Evolutionary conservation across 345 rosid genomes (phyloP).

Genomic region (Citrus hindsii): DNA sequence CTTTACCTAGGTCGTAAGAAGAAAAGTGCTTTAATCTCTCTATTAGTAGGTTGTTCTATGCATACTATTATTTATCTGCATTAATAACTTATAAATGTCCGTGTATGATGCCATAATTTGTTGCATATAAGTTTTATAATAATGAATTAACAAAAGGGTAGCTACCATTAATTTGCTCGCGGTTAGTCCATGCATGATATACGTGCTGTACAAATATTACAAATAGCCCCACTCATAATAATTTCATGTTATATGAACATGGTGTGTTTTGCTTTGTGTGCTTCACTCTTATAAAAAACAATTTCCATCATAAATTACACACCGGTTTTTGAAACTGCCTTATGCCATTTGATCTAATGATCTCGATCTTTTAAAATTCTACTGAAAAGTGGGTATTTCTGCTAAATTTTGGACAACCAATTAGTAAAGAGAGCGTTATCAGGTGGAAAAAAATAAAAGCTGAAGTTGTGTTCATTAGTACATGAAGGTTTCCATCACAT

Average conservation of each 20-base stretch:
- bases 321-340: neutral
- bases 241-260: neutral
- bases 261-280: neutral
- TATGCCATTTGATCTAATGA: too few relatives aligned
- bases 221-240: neutral
- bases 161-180: neutral
- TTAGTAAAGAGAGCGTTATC: neutral
- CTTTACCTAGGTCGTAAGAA: too few relatives aligned
- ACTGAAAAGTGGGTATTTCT: neutral
- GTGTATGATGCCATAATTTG: too few relatives aligned
- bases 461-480: neutral
- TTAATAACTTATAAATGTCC: too few relatives aligned
- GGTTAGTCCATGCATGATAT: too few relatives aligned
- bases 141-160: neutral
- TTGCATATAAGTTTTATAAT: too few relatives aligned
- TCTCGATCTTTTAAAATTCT: neutral
- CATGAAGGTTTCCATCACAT: neutral
- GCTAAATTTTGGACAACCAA: neutral
- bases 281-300: neutral
- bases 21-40: too few relatives aligned
- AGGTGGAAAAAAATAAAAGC: neutral
- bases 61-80: too few relatives aligned
- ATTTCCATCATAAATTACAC: neutral
- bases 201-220: neutral
- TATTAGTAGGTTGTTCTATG: too few relatives aligned